These are phyloP conservation scores for Blastobotrys aristatus DNA, from an alignment of 1,139 yeast species.

Conservation along the genomic window DNA sequence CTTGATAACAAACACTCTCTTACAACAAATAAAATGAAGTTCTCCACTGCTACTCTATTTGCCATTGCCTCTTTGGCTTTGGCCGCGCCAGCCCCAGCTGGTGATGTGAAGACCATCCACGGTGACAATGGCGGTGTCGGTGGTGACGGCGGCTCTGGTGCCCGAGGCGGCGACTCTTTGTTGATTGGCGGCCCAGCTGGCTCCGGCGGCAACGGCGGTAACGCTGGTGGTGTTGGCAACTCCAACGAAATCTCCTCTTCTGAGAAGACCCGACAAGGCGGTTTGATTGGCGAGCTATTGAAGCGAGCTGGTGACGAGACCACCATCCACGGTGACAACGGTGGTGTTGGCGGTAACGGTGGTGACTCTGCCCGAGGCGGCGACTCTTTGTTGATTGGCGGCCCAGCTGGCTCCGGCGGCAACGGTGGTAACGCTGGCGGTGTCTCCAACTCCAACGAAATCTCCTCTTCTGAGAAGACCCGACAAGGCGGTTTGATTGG, in stretches of 20 bases:
- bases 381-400: slow-evolving; percentile 5
- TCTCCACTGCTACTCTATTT: background rate
- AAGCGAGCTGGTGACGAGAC: slow-evolving; percentile 3
- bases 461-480: background rate
- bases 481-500: background rate
- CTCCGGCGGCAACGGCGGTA: slow-evolving; percentile 4
- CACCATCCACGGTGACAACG: slow-evolving; percentile 2
- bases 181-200: slow-evolving; percentile 1
- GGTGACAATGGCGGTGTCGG: slow-evolving; percentile 8
- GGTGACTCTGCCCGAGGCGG: slow-evolving; percentile 4
- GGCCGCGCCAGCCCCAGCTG: slow-evolving; percentile 1
- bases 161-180: background rate
- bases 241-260: background rate
- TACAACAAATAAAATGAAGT: background rate
- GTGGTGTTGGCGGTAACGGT: slow-evolving; percentile 8
- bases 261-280: background rate
- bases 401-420: slow-evolving; percentile 6
- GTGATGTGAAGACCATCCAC: background rate
- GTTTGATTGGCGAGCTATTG: background rate
- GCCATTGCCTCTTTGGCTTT: background rate
- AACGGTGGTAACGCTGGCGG: slow-evolving; percentile 9
- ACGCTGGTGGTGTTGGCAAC: slow-evolving; percentile 6
- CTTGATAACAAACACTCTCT: background rate
- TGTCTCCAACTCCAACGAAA: background rate
- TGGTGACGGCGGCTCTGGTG: background rate